Evolutionary conservation across 495 filamentous ascomycete species (phyloP).

Genomic region (Penicillium herquei): DNA sequence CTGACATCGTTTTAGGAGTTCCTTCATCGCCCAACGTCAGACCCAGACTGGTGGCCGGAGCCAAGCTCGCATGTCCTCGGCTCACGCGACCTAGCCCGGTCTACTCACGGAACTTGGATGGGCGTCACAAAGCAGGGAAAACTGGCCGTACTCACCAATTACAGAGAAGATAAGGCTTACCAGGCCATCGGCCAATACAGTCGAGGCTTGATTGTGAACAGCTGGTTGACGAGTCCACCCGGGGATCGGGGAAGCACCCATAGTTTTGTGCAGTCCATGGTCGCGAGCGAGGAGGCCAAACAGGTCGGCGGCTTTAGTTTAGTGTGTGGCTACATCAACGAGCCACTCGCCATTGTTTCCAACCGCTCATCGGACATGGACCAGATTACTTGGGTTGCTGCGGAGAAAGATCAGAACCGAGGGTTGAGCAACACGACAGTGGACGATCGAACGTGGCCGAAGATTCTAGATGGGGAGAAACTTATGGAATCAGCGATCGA

Average conservation of each 20-base stretch:
- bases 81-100: slow-evolving; percentile 65
- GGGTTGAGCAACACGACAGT: slow-evolving; percentile 87
- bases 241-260: slow-evolving; percentile 41
- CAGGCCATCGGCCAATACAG: slow-evolving; percentile 62
- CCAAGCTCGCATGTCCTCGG: slow-evolving; percentile 62
- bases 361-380: slow-evolving; percentile 70
- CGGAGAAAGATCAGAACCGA: slow-evolving; percentile 59
- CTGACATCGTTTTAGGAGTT: slow-evolving; percentile 60
- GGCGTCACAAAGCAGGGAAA: slow-evolving; percentile 82
- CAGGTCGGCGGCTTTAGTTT: slow-evolving; percentile 91
- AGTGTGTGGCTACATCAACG: slow-evolving; percentile 77
- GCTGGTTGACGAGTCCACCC: slow-evolving; percentile 64
- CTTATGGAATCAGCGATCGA: slow-evolving; percentile 48
- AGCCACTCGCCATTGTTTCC: slow-evolving; percentile 80
- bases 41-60: slow-evolving; percentile 77
- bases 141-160: slow-evolving; percentile 92
- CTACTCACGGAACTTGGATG: slow-evolving; percentile 84
- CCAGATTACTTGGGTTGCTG: slow-evolving; percentile 63
- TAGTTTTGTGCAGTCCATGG: slow-evolving; percentile 66
- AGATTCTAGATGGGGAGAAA: slow-evolving; percentile 63
- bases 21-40: slow-evolving; percentile 81
- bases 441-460: slow-evolving; percentile 74
- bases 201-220: slow-evolving; percentile 81
- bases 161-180: slow-evolving; percentile 60
- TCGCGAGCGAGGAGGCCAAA: slow-evolving; percentile 42